Conservation (phyloP, 2,329 filamentous ascomycete species). For the Colletotrichum sp. region DNA sequence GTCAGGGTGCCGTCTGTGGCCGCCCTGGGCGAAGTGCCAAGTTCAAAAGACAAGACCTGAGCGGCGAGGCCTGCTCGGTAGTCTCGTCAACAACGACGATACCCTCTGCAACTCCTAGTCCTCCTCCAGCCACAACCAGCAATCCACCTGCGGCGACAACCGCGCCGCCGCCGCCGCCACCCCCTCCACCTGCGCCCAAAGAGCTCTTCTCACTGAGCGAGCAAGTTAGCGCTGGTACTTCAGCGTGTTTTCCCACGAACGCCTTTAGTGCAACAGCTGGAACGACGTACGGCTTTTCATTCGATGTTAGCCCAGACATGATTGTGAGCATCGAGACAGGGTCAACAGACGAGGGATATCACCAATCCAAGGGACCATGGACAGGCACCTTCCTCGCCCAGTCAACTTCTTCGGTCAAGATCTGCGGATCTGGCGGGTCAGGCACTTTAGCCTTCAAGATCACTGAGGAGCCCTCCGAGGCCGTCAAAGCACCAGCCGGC, state of each 20-base stretch:
- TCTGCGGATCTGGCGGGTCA: background rate
- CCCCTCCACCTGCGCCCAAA: background rate
- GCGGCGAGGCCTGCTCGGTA: background rate
- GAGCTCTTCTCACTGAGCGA: background rate
- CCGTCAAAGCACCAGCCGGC: background rate
- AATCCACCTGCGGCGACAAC: background rate
- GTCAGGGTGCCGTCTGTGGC: background rate
- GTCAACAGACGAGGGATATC: background rate
- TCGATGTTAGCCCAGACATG: background rate
- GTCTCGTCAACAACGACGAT: background rate
- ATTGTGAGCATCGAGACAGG: background rate
- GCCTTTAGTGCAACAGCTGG: background rate
- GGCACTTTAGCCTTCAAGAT: background rate
- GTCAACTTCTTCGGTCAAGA: background rate
- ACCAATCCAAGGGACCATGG: background rate
- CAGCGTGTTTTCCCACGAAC: background rate
- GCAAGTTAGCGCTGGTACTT: background rate
- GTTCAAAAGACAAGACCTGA: background rate
- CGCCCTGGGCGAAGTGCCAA: background rate
- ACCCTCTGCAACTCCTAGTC: background rate
- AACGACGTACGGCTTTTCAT: background rate
- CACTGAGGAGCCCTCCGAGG: background rate
- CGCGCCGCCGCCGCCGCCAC: background rate
- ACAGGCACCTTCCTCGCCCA: background rate
- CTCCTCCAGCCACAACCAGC: background rate